These are phyloP conservation scores for Talaromyces funiculosus DNA, from an alignment of 2,329 filamentous ascomycete species.

Conservation along the genomic window DNA sequence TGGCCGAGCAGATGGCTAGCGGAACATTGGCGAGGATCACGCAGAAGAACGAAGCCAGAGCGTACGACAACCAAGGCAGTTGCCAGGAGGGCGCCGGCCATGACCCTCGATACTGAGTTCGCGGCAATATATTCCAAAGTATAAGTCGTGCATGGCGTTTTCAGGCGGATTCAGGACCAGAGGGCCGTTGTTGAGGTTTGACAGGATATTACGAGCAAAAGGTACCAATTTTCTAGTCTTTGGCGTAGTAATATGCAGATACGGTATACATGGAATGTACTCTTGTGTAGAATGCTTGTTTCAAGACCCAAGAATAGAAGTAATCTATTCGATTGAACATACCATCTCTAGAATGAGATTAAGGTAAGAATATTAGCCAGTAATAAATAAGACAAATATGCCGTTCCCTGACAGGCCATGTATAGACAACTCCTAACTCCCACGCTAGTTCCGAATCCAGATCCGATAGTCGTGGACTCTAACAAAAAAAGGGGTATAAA, in stretches of 20 bases:
- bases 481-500: conserved; percentile 1
- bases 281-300: too few species aligned
- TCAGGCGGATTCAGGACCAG: too few species aligned
- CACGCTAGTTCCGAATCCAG: conserved; percentile 8
- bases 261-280: too few species aligned
- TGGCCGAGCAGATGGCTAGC: neutral
- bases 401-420: neutral
- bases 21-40: neutral
- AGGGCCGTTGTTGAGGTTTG: too few species aligned
- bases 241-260: too few species aligned
- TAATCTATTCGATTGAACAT: too few species aligned
- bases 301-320: too few species aligned
- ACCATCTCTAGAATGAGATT: neutral
- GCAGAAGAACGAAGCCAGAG: neutral
- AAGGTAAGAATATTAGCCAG: neutral
- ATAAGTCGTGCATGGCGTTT: too few species aligned
- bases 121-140: too few species aligned
- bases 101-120: too few species aligned
- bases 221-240: too few species aligned
- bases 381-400: neutral
- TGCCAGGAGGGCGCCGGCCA: neutral
- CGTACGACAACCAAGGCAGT: neutral
- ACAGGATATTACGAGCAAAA: too few species aligned
- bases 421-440: conserved; percentile 10
- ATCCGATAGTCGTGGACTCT: neutral